Percentiles rank a stretch among this genome's conserved stretches.
phyloP scores from a whole-genome alignment of 352 stramenopile species.

The Phytophthora lateralis region DNA sequence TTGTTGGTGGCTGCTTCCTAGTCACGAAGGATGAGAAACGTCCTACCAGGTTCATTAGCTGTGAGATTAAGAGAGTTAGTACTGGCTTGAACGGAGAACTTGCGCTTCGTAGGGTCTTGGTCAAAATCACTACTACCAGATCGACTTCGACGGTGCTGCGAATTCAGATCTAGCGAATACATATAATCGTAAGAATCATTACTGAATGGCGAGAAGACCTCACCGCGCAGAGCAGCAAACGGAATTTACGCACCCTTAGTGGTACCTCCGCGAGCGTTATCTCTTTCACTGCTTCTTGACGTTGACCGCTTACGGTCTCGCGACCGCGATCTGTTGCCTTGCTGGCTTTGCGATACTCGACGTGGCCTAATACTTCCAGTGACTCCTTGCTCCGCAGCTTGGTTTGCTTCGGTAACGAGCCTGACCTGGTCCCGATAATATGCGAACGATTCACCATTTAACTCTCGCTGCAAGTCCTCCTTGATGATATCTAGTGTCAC shows the following conservation, averaged over 20 bases:
- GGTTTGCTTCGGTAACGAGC: slow-evolving; percentile 20
- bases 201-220: not conserved
- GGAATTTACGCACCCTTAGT: slow-evolving; percentile 13
- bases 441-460: slow-evolving; percentile 46
- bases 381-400: slow-evolving; percentile 5
- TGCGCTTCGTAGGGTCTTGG: slow-evolving; percentile 19
- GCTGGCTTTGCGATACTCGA: slow-evolving; percentile 8
- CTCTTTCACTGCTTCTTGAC: slow-evolving; percentile 12
- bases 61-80: slow-evolving; percentile 15
- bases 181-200: not conserved
- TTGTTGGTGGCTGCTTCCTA: not conserved
- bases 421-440: slow-evolving; percentile 50
- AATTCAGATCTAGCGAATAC: slow-evolving; percentile 10
- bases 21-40: not conserved
- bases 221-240: not conserved
- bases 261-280: not conserved
- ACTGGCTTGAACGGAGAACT: slow-evolving; percentile 24
- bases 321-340: slow-evolving; percentile 5
- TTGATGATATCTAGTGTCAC: slow-evolving; percentile 54
- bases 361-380: not conserved
- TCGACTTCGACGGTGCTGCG: slow-evolving; percentile 15
- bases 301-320: slow-evolving; percentile 22
- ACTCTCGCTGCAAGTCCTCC: slow-evolving; percentile 48
- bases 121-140: slow-evolving; percentile 15
- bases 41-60: slow-evolving; percentile 16